These are phyloP conservation scores for Nemania serpens DNA, from an alignment of 2,329 filamentous ascomycete species.

Conservation along the genomic window DNA sequence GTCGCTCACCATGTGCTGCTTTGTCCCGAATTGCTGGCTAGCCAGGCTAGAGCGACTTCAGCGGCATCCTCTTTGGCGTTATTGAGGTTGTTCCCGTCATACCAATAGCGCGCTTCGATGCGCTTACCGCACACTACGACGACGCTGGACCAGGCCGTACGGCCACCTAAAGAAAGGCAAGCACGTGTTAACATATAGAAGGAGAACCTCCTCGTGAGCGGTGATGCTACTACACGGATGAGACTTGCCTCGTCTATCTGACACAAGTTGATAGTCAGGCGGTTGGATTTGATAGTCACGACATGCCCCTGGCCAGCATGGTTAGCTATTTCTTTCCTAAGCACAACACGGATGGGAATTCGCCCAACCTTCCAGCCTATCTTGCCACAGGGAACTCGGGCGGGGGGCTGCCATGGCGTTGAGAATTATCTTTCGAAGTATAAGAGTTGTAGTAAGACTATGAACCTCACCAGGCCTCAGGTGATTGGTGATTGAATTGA, in stretches of 20 bases:
- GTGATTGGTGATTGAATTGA: neutral
- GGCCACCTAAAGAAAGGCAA: conserved; percentile 64
- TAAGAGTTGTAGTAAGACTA: conserved; percentile 6
- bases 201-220: neutral
- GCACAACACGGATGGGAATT: neutral
- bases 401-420: conserved; percentile 35
- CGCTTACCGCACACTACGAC: conserved; percentile 71
- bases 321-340: conserved; percentile 21
- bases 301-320: conserved; percentile 58
- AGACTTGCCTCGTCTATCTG: conserved; percentile 70
- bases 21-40: conserved; percentile 49
- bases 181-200: conserved; percentile 17
- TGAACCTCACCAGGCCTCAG: neutral
- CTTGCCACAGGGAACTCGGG: conserved; percentile 54
- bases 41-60: conserved; percentile 71
- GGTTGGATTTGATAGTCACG: conserved; percentile 55
- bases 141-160: conserved; percentile 86
- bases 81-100: conserved; percentile 84
- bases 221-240: neutral
- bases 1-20: conserved; percentile 30
- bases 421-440: conserved; percentile 5
- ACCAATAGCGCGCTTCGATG: conserved; percentile 83
- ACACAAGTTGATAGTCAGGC: conserved; percentile 72
- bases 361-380: conserved; percentile 57
- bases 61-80: conserved; percentile 92